These are phyloP conservation scores for Lomentospora prolificans DNA, from an alignment of 2,329 filamentous ascomycete species.

Conservation along the genomic window DNA sequence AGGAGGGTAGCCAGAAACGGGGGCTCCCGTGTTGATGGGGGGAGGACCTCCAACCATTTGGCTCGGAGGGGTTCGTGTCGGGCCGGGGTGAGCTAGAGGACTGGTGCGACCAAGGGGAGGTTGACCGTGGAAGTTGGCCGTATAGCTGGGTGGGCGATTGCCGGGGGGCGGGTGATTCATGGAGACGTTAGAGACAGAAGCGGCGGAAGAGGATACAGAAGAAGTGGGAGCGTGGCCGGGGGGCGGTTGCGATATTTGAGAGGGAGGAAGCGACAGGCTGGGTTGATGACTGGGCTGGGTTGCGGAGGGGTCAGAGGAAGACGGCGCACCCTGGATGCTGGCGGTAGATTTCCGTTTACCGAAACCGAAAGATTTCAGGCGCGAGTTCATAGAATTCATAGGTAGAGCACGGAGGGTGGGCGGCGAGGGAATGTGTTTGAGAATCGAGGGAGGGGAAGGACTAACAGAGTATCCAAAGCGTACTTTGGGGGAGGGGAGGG, in stretches of 20 bases:
- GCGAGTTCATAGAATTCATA: constrained; percentile 72
- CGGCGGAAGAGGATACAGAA: constrained; percentile 35
- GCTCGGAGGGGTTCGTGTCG: constrained; percentile 44
- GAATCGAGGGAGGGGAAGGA: constrained; percentile 4
- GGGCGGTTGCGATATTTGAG: constrained; percentile 34
- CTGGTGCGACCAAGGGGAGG: constrained; percentile 44
- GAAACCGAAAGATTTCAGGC: constrained; percentile 72
- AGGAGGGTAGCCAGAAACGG: constrained; percentile 34
- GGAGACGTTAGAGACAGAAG: constrained; percentile 37
- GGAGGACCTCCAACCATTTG: constrained; percentile 56
- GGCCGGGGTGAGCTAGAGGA: constrained; percentile 36
- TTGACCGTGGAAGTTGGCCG: constrained; percentile 42
- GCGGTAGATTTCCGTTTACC: constrained; percentile 67
- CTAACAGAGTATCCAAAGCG: neutral
- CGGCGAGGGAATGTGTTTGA: neutral
- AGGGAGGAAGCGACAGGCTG: constrained; percentile 12
- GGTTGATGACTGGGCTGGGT: constrained; percentile 6
- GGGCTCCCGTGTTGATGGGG: constrained; percentile 56
- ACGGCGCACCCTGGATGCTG: constrained; percentile 34
- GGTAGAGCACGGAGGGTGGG: constrained; percentile 9
- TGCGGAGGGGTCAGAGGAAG: constrained; percentile 7
- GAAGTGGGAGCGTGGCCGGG: constrained; percentile 27
- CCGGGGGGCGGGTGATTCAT: constrained; percentile 55
- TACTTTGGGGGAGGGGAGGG: constrained; percentile 1
- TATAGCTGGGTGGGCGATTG: constrained; percentile 56